phyloP scores from a whole-genome alignment of 805 yeast genomes.

The Teunomyces aglyptinius region DNA sequence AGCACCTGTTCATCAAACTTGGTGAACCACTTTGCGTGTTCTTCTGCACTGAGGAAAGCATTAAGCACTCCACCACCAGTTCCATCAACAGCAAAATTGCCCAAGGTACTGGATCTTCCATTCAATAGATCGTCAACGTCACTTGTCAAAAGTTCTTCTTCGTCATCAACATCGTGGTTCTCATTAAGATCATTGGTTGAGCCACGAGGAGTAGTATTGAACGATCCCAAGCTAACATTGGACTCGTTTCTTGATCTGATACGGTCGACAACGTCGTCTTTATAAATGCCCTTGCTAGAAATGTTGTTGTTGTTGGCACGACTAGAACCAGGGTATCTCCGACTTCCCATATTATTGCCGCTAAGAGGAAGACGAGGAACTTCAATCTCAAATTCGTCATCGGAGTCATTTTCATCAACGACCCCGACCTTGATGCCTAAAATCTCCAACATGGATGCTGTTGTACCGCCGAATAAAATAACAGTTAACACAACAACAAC shows the following conservation, averaged over 20 bases:
- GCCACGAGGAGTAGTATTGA: slow-evolving; percentile 6
- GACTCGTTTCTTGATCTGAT: slow-evolving; percentile 31
- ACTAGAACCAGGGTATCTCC: slow-evolving; percentile 16
- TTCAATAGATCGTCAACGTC: slow-evolving; percentile 41
- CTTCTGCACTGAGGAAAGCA: slow-evolving; percentile 54
- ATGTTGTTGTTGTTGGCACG: slow-evolving; percentile 6
- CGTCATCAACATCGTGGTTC: slow-evolving; percentile 14
- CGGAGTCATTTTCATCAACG: slow-evolving; percentile 74
- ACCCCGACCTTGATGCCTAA: slow-evolving; percentile 91
- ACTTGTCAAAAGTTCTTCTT: slow-evolving; percentile 25
- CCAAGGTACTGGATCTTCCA: slow-evolving; percentile 4
- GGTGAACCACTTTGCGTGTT: slow-evolving; percentile 87
- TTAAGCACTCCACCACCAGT: slow-evolving; percentile 34
- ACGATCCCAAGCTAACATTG: slow-evolving; percentile 22
- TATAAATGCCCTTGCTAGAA: slow-evolving; percentile 12
- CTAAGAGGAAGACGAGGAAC: slow-evolving; percentile 47
- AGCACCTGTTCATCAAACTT: slow-evolving; percentile 90
- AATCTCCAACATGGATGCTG: slow-evolving; percentile 96
- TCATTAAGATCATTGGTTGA: slow-evolving; percentile 8
- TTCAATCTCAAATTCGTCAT: slow-evolving; percentile 95
- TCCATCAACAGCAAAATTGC: not conserved
- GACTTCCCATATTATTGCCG: slow-evolving; percentile 19
- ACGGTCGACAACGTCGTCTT: slow-evolving; percentile 16
- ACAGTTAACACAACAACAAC: slow-evolving; percentile 97
- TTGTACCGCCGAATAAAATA: slow-evolving; percentile 95